These are phyloP conservation scores for Candida endomychidarum DNA, from an alignment of 805 yeast species.

Conservation along the genomic window DNA sequence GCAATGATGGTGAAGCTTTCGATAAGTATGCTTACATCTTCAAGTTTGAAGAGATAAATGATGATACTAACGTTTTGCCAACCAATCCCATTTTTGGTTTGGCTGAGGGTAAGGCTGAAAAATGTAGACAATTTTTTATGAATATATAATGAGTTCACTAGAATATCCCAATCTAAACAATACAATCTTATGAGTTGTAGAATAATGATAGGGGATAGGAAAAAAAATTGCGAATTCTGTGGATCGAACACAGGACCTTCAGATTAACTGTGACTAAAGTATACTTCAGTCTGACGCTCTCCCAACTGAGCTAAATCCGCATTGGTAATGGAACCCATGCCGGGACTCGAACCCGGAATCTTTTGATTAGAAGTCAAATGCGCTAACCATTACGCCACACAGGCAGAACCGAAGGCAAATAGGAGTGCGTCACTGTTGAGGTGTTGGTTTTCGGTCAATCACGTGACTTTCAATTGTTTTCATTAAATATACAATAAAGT, in stretches of 20 bases:
- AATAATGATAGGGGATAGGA: too few relatives aligned
- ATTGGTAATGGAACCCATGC: conserved; percentile 33
- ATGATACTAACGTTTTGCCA: conserved; percentile 17
- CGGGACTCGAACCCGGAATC: conserved; percentile 66
- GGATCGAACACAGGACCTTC: conserved; percentile 87
- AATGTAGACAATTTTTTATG: conserved; percentile 17
- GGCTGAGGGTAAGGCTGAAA: conserved; percentile 34
- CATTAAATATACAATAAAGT: too few relatives aligned
- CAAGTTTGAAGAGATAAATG: conserved; percentile 9
- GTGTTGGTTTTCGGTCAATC: too few relatives aligned
- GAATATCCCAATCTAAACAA: not conserved
- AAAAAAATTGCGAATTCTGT: conserved; percentile 55
- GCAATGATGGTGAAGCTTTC: not conserved
- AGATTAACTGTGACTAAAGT: conserved; percentile 46
- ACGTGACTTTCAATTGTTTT: too few relatives aligned
- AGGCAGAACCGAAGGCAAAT: too few relatives aligned
- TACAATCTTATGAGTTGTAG: too few relatives aligned
- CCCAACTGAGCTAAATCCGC: conserved; percentile 41
- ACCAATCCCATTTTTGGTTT: conserved; percentile 31
- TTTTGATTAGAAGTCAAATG: conserved; percentile 67
- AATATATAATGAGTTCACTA: not conserved
- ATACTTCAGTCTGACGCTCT: conserved; percentile 38
- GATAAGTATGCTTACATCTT: conserved; percentile 21
- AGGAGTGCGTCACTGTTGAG: too few relatives aligned
- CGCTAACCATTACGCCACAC: conserved; percentile 68